Evolutionary conservation across 371 early-diverging fungal genomes (phyloP), one percentile per base, ranked within the genome.

Genomic region (Rhizopus sp.): DNA sequence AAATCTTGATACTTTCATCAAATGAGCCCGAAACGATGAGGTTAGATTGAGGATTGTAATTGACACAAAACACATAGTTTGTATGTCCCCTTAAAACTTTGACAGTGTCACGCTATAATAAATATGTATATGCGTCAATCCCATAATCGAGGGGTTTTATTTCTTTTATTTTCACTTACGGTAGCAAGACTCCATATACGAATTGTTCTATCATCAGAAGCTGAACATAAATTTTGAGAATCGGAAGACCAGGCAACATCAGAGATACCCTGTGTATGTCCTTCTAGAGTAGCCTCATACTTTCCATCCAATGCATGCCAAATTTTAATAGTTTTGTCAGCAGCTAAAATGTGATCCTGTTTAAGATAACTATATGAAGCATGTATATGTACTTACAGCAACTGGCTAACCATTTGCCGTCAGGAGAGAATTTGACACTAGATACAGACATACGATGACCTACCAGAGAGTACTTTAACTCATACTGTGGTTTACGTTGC

Each of bases 21-120:
- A 97, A 98, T 4, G 96, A 96, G 37, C 99, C 99, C 1, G 97
- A 95, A 0, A 94, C 99, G 60, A 99, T 92, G 51, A 96, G 70
- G 55, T 91, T 94, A 5, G 93, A 90, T 58, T 90, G 91, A 1
- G 97, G 96, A 60, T 93, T 96, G 68, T 92, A 98, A 73, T 95
- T 94, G 31, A 97, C 96, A 66, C 97, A 96, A 68, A 97, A 98
- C 5, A 98, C 98, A 64, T 92, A 96, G 73, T 95, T 90, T 2
- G 93, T 89, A 72, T 98, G 98, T 3, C 98, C 98, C 40, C 84
- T 84, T 42, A 98, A 77, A 0, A 88, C 81, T 60, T 93, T 91
- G 29, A 90, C 78, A 4, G 93, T 82, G 40, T 85, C 78, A 7
- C 89, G 85, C 88, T 90, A 59, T 15, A 7, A 29, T 23, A 23